Percentiles rank a stretch among this genome's conserved stretches.
These are phyloP conservation scores for Ambispora gerdemannii DNA, from an alignment of 192 early-diverging fungal species.

Conservation along the genomic window DNA sequence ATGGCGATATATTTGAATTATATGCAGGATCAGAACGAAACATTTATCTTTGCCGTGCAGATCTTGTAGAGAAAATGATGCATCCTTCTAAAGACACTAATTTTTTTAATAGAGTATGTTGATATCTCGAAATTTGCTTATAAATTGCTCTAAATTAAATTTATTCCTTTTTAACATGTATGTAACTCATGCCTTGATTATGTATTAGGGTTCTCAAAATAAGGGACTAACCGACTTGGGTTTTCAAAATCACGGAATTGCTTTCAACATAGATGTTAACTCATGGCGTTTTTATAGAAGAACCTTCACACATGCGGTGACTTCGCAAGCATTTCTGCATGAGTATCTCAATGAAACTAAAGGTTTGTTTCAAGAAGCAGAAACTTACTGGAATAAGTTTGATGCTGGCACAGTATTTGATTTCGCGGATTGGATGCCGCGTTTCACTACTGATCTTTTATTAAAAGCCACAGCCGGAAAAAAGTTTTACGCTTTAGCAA, in stretches of 20 bases:
- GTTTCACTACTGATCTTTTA: background rate
- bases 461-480: background rate
- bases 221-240: background rate
- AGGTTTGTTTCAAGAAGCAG: background rate
- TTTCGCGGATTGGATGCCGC: slow-evolving; percentile 6
- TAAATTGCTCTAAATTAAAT: background rate
- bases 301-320: slow-evolving; percentile 4
- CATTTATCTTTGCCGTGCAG: background rate
- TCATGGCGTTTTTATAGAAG: slow-evolving; percentile 19
- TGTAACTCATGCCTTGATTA: background rate
- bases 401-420: background rate
- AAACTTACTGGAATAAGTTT: slow-evolving; percentile 6
- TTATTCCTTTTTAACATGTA: background rate
- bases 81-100: background rate
- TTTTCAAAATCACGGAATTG: background rate
- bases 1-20: slow-evolving; percentile 16
- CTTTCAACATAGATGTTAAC: slow-evolving; percentile 6
- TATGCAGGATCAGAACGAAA: slow-evolving; percentile 13
- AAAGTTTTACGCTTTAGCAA: background rate
- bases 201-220: background rate
- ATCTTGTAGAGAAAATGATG: slow-evolving; percentile 2
- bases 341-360: slow-evolving; percentile 6
- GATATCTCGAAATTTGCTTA: background rate
- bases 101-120: background rate
- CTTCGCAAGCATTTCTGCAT: slow-evolving; percentile 24